Percentiles rank a stretch among this genome's conserved stretches.
phyloP scores from a whole-genome alignment of 306 rosid species.

The Trichosanthes cucumerina region DNA sequence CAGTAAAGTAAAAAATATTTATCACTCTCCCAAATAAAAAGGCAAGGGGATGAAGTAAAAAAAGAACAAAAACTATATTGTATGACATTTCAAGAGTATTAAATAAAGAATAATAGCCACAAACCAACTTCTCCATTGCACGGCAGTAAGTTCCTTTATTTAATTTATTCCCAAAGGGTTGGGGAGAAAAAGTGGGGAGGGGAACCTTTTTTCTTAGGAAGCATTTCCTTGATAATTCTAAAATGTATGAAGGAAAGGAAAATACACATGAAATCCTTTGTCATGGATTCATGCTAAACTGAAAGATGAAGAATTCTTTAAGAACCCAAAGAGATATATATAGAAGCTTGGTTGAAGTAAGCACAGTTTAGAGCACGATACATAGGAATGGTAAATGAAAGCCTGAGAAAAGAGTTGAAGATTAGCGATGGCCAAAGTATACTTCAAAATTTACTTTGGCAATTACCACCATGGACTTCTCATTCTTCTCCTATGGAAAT shows the following conservation, averaged over 20 bases:
- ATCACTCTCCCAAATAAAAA: not conserved
- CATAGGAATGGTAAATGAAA: not conserved
- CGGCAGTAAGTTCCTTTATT: not conserved
- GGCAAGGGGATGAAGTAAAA: not conserved
- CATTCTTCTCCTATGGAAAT: not conserved
- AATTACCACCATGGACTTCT: not conserved
- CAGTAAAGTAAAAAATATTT: constrained; percentile 5
- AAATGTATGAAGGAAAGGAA: not conserved
- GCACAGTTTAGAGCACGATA: not conserved
- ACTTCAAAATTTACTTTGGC: not conserved
- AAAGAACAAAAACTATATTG: not conserved
- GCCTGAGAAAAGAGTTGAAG: not conserved
- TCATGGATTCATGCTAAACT: not conserved
- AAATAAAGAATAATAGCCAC: not conserved
- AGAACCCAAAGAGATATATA: not conserved
- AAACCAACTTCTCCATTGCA: not conserved
- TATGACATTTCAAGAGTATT: not conserved
- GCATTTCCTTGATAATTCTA: not conserved
- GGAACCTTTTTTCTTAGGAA: not conserved
- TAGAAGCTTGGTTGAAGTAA: not conserved
- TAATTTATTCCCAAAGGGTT: not conserved
- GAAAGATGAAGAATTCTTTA: not conserved
- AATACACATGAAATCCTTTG: not conserved
- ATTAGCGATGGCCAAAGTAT: not conserved
- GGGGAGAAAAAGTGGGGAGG: not conserved